Evolutionary conservation across 2,329 filamentous ascomycete species (phyloP), one percentile per base, ranked within the genome.

Genomic region (Plenodomus lindquistii): DNA sequence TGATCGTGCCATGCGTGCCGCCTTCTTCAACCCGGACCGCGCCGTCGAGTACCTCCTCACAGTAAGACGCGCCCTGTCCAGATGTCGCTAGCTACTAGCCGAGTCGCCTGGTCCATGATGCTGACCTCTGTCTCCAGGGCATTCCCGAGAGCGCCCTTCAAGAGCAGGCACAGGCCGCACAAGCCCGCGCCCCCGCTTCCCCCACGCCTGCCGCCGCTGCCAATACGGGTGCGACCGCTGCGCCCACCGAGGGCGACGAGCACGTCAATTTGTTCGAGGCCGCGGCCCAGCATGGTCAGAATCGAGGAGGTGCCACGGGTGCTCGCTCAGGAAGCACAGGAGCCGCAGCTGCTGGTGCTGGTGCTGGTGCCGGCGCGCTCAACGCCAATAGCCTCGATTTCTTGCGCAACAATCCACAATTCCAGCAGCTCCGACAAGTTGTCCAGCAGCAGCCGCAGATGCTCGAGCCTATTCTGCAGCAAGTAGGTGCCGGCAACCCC

Each of bases 371-470:
- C 17, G 74, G 69, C 44, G 77, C 73, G 38, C 75, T 75, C 49
- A 82, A 83, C 35, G 77, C 89, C 20, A 88, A 87, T 20, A 95
- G 92, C 67, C 84, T 99, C 49, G 93, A 97, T 58, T 97, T 96
- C 73, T 80, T 99, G 46, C 87, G 94, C 67, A 90, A 92, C 74
- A 97, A 97, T 73, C 87, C 92, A 19, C 93, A 97, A 74, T 99
- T 99, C 77, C 94, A 97, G 77, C 94, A 99, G 76, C 84, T 99
- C 51, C 88, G 94, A 55, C 92, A 97, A 76, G 87, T 99, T 18
- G 93, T 99, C 37, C 94, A 99, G 76, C 92, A 97, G 73, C 90
- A 97, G 72, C 94, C 94, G 16, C 89, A 94, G 72, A 99, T 99
- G 94, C 86, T 99, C 18, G 94, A 99, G 78, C 93, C 94, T 6